Base-by-base conservation (phyloP, 1,139 yeast genomes). In the Diutina catenulata region DNA sequence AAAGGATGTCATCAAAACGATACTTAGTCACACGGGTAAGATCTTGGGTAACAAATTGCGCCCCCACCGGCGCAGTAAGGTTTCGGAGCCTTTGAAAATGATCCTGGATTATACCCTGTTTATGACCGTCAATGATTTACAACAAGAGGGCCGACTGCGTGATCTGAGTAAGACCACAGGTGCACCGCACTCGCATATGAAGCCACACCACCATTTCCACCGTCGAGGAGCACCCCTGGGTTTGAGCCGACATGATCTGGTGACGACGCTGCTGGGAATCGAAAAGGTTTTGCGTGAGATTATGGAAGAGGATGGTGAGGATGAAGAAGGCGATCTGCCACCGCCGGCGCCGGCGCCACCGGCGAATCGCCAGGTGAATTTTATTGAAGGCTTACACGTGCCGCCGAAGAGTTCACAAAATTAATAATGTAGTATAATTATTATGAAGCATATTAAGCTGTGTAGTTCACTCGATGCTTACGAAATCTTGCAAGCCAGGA, bases 31-130 rank as follows among this genome's bases (percentile, higher is more conserved):
- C 50, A 68, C 93, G 1, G 95, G 95, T 5, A 75, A 80, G 45
- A 72, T 88, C 42, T 64, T 87, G 40, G 82, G 86, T 27, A 87
- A 86, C 57, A 84, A 83, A 56, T 67, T 86, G 48, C 68, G 73
- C 44, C 66, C 62, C 47, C 57, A 51, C 40, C 58, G 52, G 39
- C 51, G 57, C 41, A 68, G 62, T 42, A 48, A 55, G 32, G 43
- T 41, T 0, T 48, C 50, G 6, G 62, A 60, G 41, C 74, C 74
- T 9, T 57, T 70, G 47, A 63, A 63, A 41, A 75, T 70, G 45
- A 57, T 70, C 16, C 53, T 62, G 0, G 60, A 63, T 43, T 68
- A 66, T 46, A 59, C 59, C 6, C 51, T 57, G 7, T 65, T 51
- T 44, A 51, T 62, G 53, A 58, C 70, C 0, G 51, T 67, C 18